Conservation (phyloP, 192 early-diverging fungal genomes). For the Paraglomus brasilianum region DNA sequence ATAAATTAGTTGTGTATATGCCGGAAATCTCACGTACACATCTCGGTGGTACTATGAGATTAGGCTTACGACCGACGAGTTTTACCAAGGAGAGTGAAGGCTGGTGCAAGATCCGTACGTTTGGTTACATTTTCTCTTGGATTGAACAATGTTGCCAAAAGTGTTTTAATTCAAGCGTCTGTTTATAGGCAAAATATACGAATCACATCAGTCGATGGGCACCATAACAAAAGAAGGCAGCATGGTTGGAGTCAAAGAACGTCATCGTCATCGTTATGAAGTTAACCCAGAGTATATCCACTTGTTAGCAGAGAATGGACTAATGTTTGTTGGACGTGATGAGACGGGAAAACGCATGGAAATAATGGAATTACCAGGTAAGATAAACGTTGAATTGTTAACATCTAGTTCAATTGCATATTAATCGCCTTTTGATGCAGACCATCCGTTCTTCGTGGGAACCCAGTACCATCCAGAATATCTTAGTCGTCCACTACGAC, state of each 20-base stretch:
- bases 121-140: not conserved
- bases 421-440: slow-evolving; percentile 29
- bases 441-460: slow-evolving; percentile 94
- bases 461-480: slow-evolving; percentile 98
- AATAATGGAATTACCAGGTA: slow-evolving; percentile 75
- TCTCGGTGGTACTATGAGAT: slow-evolving; percentile 96
- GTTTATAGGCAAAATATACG: slow-evolving; percentile 8
- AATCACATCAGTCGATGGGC: not conserved
- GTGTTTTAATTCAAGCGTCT: not conserved
- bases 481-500: slow-evolving; percentile 89
- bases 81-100: slow-evolving; percentile 67
- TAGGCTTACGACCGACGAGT: slow-evolving; percentile 81
- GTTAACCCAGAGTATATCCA: slow-evolving; percentile 86
- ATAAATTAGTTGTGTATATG: slow-evolving; percentile 93
- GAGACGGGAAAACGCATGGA: slow-evolving; percentile 98
- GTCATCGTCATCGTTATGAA: slow-evolving; percentile 98
- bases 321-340: slow-evolving; percentile 90
- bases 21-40: slow-evolving; percentile 92
- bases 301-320: slow-evolving; percentile 74
- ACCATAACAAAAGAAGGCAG: slow-evolving; percentile 27
- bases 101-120: slow-evolving; percentile 63
- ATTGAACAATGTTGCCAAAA: no score
- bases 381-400: not conserved
- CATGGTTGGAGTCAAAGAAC: slow-evolving; percentile 67
- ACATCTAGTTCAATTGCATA: not conserved